A percentile compares a stretch with the other conserved stretches of the same genome.
Evolutionary conservation across 176 grass and related monocot genomes (phyloP).

Genomic region (Oryza coarctata): DNA sequence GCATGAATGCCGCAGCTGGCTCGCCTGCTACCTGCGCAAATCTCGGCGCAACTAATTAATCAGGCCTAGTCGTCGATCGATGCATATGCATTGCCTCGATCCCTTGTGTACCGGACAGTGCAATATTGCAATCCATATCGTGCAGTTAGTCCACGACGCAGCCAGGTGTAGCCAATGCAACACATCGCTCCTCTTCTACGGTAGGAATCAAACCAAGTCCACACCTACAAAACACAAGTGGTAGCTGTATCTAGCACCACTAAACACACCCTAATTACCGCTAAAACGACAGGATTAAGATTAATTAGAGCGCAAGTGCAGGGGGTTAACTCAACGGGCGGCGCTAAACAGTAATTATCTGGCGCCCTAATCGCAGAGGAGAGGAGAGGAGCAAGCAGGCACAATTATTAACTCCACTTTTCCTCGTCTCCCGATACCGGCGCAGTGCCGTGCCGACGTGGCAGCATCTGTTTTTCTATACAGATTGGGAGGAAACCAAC

Average conservation of each 20-base stretch:
- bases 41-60: not conserved
- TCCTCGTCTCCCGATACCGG: constrained; percentile 9
- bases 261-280: not conserved
- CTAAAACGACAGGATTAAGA: constrained; percentile 14
- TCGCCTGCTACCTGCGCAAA: not conserved
- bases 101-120: not conserved
- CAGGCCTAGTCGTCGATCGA: not conserved
- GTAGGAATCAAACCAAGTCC: not conserved
- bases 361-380: constrained; percentile 28
- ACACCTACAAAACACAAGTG: not conserved
- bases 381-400: not conserved
- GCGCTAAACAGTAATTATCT: constrained; percentile 32
- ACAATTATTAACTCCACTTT: constrained; percentile 24
- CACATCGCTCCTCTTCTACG: not conserved
- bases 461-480: constrained; percentile 12
- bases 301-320: not conserved
- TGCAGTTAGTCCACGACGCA: not conserved
- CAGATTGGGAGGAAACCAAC: constrained; percentile 8
- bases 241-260: not conserved
- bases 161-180: not conserved
- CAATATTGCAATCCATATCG: not conserved
- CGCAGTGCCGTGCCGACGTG: constrained; percentile 20
- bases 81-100: not conserved
- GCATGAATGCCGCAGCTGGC: not conserved
- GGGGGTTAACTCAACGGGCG: constrained; percentile 7